These are phyloP conservation scores for Eimeria necatrix DNA, from an alignment of 169 alveolate species.

Conservation along the genomic window DNA sequence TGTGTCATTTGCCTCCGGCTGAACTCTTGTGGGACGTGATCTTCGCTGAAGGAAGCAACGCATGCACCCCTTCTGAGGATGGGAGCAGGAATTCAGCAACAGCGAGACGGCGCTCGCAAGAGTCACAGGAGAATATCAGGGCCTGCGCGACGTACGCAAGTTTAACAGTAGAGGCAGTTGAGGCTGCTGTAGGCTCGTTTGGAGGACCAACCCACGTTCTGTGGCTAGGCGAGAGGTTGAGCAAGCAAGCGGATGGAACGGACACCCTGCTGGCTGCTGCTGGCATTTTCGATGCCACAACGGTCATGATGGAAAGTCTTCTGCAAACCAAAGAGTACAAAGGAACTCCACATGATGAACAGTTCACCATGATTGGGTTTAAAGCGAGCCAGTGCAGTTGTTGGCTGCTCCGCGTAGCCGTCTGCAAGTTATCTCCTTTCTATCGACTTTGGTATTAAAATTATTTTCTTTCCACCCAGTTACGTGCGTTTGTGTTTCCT, in stretches of 20 bases:
- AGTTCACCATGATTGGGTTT: background rate
- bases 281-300: constrained; percentile 53
- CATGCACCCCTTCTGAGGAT: background rate
- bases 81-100: constrained; percentile 9
- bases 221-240: constrained; percentile 45
- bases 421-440: no score
- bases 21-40: constrained; percentile 61
- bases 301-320: constrained; percentile 52
- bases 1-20: constrained; percentile 63
- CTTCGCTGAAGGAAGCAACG: background rate
- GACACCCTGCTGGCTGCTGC: constrained; percentile 31
- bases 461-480: no score
- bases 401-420: background rate
- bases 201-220: constrained; percentile 34
- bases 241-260: constrained; percentile 46
- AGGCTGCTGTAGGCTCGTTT: constrained; percentile 26
- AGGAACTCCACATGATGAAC: background rate
- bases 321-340: constrained; percentile 15
- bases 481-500: background rate
- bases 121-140: background rate
- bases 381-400: background rate
- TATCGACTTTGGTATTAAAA: no score
- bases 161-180: constrained; percentile 22
- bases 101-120: constrained; percentile 10
- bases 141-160: constrained; percentile 29